A percentile compares a stretch with the other conserved stretches of the same genome.
Evolutionary conservation across 1,139 yeast species (phyloP).

Genomic region (Suhomyces bolitotheri): DNA sequence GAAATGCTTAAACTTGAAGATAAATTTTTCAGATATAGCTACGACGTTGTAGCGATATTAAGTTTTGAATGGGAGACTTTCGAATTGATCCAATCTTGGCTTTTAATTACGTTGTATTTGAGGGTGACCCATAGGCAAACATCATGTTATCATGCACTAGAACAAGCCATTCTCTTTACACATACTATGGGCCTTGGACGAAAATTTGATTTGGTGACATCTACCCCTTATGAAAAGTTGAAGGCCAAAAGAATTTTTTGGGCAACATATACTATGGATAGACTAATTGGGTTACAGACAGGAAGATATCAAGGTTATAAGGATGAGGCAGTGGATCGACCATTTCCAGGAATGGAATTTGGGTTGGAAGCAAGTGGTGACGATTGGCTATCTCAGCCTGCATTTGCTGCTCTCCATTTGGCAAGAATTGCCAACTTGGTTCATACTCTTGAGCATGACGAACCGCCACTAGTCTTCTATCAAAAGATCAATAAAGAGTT

Average conservation of each 20-base stretch:
- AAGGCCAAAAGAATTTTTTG: constrained; percentile 60
- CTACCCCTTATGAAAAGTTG: constrained; percentile 46
- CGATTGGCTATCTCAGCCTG: constrained; percentile 55
- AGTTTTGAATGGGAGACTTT: constrained; percentile 69
- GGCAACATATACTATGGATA: constrained; percentile 57
- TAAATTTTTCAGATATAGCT: constrained; percentile 50
- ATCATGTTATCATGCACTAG: constrained; percentile 53
- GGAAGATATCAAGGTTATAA: constrained; percentile 51
- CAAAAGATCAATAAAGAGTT: constrained; percentile 40
- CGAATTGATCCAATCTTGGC: constrained; percentile 66
- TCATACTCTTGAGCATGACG: constrained; percentile 31
- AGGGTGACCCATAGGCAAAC: constrained; percentile 60
- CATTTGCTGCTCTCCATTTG: constrained; percentile 49
- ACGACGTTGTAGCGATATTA: constrained; percentile 47
- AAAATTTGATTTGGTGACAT: constrained; percentile 19
- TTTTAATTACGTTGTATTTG: constrained; percentile 53
- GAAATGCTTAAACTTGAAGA: constrained; percentile 47
- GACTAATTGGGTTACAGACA: constrained; percentile 53
- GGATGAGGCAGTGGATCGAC: constrained; percentile 34
- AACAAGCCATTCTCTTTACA: constrained; percentile 55
- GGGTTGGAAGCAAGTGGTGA: constrained; percentile 36
- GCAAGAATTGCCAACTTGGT: constrained; percentile 41
- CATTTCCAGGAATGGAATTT: constrained; percentile 37
- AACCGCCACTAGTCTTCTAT: constrained; percentile 30
- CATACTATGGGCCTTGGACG: constrained; percentile 58